These are phyloP conservation scores for Lactarius quietus DNA, from an alignment of 768 basidiomycete genomes.

Conservation along the genomic window DNA sequence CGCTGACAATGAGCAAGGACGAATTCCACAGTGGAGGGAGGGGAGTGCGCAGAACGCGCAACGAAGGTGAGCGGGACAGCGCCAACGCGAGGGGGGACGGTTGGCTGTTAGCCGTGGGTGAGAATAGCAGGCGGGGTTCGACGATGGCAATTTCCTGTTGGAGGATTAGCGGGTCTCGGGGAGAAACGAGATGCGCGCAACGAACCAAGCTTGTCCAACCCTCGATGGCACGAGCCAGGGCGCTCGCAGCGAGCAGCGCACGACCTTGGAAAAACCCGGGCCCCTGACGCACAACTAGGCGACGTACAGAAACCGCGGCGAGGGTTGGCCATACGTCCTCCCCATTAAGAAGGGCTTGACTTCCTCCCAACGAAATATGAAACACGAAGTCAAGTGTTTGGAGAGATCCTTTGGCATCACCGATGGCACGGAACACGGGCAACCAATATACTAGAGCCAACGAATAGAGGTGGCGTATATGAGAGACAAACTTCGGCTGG, in stretches of 20 bases:
- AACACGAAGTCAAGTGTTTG: conserved; percentile 16
- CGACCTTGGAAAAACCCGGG: background rate
- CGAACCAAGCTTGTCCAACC: conserved; percentile 21
- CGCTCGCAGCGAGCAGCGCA: background rate
- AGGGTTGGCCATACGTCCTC: background rate
- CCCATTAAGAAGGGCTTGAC: background rate
- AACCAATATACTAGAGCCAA: background rate
- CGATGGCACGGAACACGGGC: conserved; percentile 12
- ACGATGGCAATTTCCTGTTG: conserved; percentile 4
- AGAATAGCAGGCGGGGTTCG: conserved; percentile 9
- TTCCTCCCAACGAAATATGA: background rate
- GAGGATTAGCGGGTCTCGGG: background rate
- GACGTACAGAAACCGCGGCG: conserved; percentile 12
- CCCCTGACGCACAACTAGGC: conserved; percentile 10
- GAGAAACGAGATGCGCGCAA: background rate
- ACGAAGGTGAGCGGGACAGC: conserved; percentile 15
- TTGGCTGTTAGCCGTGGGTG: background rate
- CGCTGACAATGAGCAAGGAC: conserved; percentile 13
- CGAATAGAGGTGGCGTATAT: conserved; percentile 15
- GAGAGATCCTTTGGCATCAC: conserved; percentile 12
- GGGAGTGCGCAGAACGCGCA: conserved; percentile 10
- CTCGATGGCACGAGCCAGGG: conserved; percentile 8
- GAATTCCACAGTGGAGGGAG: conserved; percentile 14
- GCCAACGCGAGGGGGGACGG: conserved; percentile 12
- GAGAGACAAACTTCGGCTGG: conserved; percentile 8